Percentiles rank a stretch among this genome's conserved stretches.
Conservation (phyloP, 257 asterid genomes). For the Primulina huaijiensis region DNA sequence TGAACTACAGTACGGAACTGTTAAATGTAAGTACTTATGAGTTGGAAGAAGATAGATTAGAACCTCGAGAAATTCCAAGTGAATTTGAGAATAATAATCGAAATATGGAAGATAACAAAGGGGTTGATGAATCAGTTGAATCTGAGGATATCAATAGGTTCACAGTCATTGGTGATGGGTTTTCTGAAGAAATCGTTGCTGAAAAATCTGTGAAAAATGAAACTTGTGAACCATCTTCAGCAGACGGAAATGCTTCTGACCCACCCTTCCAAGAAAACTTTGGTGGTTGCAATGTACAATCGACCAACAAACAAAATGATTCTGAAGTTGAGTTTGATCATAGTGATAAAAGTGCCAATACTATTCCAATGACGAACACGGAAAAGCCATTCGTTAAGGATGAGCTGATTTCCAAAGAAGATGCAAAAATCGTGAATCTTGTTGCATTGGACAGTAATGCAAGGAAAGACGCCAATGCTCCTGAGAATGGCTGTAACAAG, state of each 20-base stretch:
- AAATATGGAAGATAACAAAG: constrained; percentile 26
- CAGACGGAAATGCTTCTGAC: constrained; percentile 23
- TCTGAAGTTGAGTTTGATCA: constrained; percentile 24
- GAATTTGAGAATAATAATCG: constrained; percentile 31
- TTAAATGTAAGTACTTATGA: constrained; percentile 21
- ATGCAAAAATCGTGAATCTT: constrained; percentile 1
- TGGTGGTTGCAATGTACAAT: constrained; percentile 20
- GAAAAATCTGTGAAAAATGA: constrained; percentile 30
- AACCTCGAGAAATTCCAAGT: constrained; percentile 26
- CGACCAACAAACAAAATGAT: constrained; percentile 15
- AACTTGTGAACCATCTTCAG: constrained; percentile 21
- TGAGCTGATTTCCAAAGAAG: constrained; percentile 25
- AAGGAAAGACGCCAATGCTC: constrained; percentile 29
- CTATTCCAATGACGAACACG: constrained; percentile 17
- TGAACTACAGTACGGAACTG: constrained; percentile 20
- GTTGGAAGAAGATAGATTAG: constrained; percentile 30
- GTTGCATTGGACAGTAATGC: constrained; percentile 14
- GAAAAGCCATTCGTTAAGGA: constrained; percentile 29
- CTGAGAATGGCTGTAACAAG: constrained; percentile 22
- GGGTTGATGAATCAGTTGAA: constrained; percentile 23
- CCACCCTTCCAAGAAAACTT: constrained; percentile 27
- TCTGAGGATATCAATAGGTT: constrained; percentile 23
- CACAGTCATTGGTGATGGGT: constrained; percentile 17
- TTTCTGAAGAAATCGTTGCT: constrained; percentile 26
- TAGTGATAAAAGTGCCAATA: constrained; percentile 24